A percentile compares a stretch with the other conserved stretches of the same genome.
phyloP scores from a whole-genome alignment of 257 asterid species.

The Capsicum baccatum region DNA sequence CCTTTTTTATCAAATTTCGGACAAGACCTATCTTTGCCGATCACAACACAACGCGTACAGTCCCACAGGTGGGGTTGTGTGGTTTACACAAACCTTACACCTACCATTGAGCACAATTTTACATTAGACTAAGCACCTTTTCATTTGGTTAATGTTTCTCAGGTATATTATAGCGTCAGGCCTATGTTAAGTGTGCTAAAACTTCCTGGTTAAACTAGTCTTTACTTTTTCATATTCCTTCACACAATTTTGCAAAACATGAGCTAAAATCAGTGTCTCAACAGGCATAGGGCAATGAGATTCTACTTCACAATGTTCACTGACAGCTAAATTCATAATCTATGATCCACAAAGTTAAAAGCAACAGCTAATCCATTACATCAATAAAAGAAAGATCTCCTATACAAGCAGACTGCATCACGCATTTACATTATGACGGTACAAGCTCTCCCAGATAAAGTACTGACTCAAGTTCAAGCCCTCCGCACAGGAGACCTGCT shows the following conservation, averaged over 20 bases:
- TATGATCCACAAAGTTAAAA: neutral
- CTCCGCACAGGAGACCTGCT: constrained; percentile 71
- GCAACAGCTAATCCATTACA: constrained; percentile 17
- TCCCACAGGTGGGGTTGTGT: no score
- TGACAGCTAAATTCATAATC: neutral
- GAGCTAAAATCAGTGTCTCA: neutral
- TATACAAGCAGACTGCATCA: constrained; percentile 20
- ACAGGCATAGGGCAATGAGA: neutral
- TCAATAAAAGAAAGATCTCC: neutral
- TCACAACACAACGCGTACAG: no score
- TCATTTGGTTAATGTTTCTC: no score
- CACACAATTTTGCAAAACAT: neutral
- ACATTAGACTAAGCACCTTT: no score
- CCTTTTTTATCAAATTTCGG: neutral
- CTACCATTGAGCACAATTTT: no score
- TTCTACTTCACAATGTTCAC: neutral
- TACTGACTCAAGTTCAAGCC: constrained; percentile 43
- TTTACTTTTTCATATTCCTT: neutral
- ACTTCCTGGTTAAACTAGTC: no score
- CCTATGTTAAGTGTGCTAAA: no score
- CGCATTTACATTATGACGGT: constrained; percentile 24
- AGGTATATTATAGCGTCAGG: no score
- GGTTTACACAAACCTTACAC: no score
- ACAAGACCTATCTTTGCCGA: neutral
- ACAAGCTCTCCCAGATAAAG: neutral